phyloP scores from a whole-genome alignment of 495 filamentous ascomycete genomes.

The Neurospora intermedia region DNA sequence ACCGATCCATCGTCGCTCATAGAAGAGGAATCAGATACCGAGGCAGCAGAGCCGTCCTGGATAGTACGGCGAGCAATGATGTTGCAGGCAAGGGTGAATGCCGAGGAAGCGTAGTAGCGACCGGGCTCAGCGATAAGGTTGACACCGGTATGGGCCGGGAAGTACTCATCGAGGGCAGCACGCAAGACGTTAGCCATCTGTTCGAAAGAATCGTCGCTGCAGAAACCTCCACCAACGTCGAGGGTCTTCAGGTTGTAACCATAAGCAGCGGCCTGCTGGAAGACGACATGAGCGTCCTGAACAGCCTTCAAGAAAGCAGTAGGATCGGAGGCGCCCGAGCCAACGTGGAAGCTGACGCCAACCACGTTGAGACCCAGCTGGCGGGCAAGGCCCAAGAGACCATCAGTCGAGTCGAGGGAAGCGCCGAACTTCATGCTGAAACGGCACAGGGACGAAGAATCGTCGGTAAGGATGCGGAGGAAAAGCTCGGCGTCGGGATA shows the following conservation, averaged over 20 bases:
- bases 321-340: slow-evolving; percentile 88
- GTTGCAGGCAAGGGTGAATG: slow-evolving; percentile 87
- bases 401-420: slow-evolving; percentile 65
- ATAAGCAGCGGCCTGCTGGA: slow-evolving; percentile 70
- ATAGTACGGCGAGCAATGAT: slow-evolving; percentile 93
- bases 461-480: slow-evolving; percentile 90
- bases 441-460: slow-evolving; percentile 85
- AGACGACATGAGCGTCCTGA: slow-evolving; percentile 75
- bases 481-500: slow-evolving; percentile 84
- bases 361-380: slow-evolving; percentile 90
- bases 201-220: slow-evolving; percentile 70
- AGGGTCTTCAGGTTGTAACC: slow-evolving; percentile 78
- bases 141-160: slow-evolving; percentile 59
- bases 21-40: slow-evolving; percentile 23
- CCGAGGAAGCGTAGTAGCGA: slow-evolving; percentile 86
- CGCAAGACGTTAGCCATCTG: slow-evolving; percentile 73
- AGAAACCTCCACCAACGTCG: slow-evolving; percentile 92
- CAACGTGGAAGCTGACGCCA: slow-evolving; percentile 95
- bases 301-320: slow-evolving; percentile 81
- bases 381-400: slow-evolving; percentile 71
- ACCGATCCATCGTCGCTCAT: slow-evolving; percentile 22
- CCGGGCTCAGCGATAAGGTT: slow-evolving; percentile 94
- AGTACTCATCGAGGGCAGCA: slow-evolving; percentile 71
- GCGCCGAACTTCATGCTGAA: slow-evolving; percentile 96
- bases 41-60: slow-evolving; percentile 23